Percentiles rank a stretch among this genome's conserved stretches.
These are phyloP conservation scores for Acacia acuminata DNA, from an alignment of 306 rosid species.

Conservation along the genomic window DNA sequence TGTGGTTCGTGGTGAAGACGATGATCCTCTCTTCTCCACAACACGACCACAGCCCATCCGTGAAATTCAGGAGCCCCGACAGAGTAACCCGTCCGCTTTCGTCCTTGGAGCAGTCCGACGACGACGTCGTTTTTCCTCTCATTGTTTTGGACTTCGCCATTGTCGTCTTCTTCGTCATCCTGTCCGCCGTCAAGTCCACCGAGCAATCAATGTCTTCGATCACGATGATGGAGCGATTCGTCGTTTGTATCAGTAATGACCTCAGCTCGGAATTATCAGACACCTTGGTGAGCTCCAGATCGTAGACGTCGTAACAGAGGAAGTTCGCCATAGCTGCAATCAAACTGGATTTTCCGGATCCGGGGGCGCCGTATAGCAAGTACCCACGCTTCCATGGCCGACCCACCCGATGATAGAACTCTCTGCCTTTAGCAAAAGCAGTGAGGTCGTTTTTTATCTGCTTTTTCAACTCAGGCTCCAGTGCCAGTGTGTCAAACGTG, in stretches of 20 bases:
- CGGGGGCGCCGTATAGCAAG: conserved; percentile 81
- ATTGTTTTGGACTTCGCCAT: conserved; percentile 24
- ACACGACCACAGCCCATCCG: conserved; percentile 86
- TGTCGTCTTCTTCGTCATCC: conserved; percentile 40
- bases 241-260: conserved; percentile 73
- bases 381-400: conserved; percentile 95
- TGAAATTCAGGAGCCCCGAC: conserved; percentile 81
- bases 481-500: conserved; percentile 71
- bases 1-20: conserved; percentile 74
- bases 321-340: conserved; percentile 89
- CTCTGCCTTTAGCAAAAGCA: conserved; percentile 64
- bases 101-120: conserved; percentile 25
- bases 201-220: conserved; percentile 90
- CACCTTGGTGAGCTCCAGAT: conserved; percentile 80
- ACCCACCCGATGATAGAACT: conserved; percentile 75
- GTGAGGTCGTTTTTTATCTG: conserved; percentile 67
- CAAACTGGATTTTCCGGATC: conserved; percentile 85
- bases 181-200: conserved; percentile 72
- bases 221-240: conserved; percentile 80
- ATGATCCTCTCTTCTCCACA: conserved; percentile 87
- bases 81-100: conserved; percentile 70
- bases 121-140: conserved; percentile 30
- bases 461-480: conserved; percentile 65
- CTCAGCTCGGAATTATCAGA: conserved; percentile 83
- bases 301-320: conserved; percentile 86